Evolutionary conservation across 768 basidiomycete genomes (phyloP).

Genomic region (Pisolithus sp.): DNA sequence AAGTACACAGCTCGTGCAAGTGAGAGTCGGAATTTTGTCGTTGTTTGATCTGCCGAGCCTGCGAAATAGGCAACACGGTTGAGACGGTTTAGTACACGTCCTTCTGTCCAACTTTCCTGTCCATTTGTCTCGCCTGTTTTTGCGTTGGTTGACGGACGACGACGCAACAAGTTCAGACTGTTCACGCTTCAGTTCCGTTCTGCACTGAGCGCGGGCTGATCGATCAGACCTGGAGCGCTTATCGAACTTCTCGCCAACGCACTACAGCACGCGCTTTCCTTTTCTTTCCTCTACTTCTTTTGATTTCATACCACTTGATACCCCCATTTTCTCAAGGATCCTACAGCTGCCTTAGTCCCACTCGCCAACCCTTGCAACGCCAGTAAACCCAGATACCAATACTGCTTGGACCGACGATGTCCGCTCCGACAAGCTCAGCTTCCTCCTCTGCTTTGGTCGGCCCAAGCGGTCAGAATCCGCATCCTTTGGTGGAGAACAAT

Average conservation of each 20-base stretch:
- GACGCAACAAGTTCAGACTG: slow-evolving; percentile 22
- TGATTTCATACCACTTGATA: slow-evolving; percentile 21
- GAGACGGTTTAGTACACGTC: slow-evolving; percentile 11
- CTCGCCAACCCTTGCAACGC: slow-evolving; percentile 9
- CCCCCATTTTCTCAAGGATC: slow-evolving; percentile 19
- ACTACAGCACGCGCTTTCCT: slow-evolving; percentile 31
- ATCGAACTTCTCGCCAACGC: slow-evolving; percentile 30
- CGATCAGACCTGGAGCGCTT: slow-evolving; percentile 27
- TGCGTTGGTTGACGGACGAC: slow-evolving; percentile 32
- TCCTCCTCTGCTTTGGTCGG: slow-evolving; percentile 38
- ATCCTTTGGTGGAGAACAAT: slow-evolving; percentile 48
- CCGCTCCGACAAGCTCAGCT: slow-evolving; percentile 44
- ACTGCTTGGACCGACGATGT: slow-evolving; percentile 32
- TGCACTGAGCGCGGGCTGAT: slow-evolving; percentile 25
- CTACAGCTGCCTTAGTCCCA: neutral
- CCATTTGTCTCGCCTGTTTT: slow-evolving; percentile 13
- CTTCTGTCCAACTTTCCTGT: slow-evolving; percentile 5
- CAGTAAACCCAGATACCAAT: slow-evolving; percentile 12
- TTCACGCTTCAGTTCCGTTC: slow-evolving; percentile 22
- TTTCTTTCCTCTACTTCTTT: slow-evolving; percentile 30
- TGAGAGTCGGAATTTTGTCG: neutral
- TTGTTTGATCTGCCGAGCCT: slow-evolving; percentile 17
- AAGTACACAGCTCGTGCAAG: too few species aligned
- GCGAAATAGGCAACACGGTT: slow-evolving; percentile 21
- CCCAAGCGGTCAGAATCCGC: slow-evolving; percentile 48